These are phyloP conservation scores for Apostasia shenzhenica DNA, from an alignment of 106 monocot genomes.

Conservation along the genomic window DNA sequence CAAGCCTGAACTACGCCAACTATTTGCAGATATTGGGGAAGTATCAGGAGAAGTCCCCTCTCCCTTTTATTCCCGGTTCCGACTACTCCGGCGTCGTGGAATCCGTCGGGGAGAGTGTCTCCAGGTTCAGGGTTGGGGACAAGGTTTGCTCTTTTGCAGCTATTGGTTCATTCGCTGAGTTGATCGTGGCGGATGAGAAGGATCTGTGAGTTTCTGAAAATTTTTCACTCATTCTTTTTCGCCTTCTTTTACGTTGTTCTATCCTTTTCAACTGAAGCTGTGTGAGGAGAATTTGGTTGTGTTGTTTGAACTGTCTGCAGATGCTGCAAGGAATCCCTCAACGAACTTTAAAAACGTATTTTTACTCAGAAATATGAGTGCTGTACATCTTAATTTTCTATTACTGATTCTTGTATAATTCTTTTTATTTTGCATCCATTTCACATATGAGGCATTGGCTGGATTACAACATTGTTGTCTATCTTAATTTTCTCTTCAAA, in stretches of 20 bases:
- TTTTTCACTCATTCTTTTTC: background rate
- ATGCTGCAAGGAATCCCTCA: no score
- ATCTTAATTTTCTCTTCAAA: no score
- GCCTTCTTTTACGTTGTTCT: background rate
- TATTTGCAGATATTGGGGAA: slow-evolving; percentile 90
- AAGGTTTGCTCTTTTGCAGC: slow-evolving; percentile 57
- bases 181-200: slow-evolving; percentile 77
- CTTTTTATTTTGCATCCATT: no score
- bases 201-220: slow-evolving; percentile 52
- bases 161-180: slow-evolving; percentile 63
- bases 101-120: slow-evolving; percentile 47
- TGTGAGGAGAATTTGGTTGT: no score
- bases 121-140: slow-evolving; percentile 67
- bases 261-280: no score
- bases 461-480: no score
- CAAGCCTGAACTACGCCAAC: slow-evolving; percentile 88
- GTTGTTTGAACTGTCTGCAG: no score
- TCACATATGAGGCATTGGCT: no score
- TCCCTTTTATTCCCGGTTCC: slow-evolving; percentile 88
- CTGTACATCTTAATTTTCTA: no score
- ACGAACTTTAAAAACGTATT: no score
- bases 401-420: no score
- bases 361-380: no score
- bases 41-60: slow-evolving; percentile 89
- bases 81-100: slow-evolving; percentile 89